Conservation (phyloP, 441 rosid genomes). For the Metrosideros polymorpha region DNA sequence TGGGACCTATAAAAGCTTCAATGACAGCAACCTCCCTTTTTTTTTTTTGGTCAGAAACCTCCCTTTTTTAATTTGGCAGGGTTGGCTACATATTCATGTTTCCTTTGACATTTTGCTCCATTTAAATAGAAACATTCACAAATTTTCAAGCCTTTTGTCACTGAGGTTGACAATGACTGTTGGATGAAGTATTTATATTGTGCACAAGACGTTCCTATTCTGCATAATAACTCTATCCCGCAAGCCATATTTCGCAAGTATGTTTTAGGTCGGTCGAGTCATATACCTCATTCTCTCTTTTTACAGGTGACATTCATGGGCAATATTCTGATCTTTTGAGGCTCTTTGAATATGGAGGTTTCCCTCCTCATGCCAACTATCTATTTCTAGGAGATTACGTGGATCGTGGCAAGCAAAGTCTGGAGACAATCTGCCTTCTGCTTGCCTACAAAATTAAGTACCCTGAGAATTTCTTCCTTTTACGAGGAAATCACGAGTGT, state of each 20-base stretch:
- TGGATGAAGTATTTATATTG: neutral
- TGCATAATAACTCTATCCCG: neutral
- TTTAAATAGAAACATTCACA: neutral
- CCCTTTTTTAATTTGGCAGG: neutral
- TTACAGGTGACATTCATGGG: constrained; percentile 65
- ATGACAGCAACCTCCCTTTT: neutral
- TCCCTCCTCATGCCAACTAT: constrained; percentile 57
- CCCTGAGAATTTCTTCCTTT: constrained; percentile 62
- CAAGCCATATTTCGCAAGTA: neutral
- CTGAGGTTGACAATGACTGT: neutral
- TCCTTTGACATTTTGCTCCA: neutral
- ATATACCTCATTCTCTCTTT: neutral
- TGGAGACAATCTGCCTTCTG: constrained; percentile 64
- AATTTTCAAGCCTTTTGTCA: neutral
- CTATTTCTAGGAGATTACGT: constrained; percentile 66
- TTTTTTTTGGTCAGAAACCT: too few species aligned
- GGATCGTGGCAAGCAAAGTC: constrained; percentile 74
- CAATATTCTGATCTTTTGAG: constrained; percentile 53
- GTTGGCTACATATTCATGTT: neutral
- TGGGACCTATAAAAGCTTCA: neutral
- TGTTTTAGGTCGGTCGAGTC: neutral
- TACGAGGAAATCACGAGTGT: constrained; percentile 65
- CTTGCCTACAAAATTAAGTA: constrained; percentile 62
- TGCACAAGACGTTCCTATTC: neutral
- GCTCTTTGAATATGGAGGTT: constrained; percentile 63